These are phyloP conservation scores for Magnolia changhungtana DNA, from an alignment of 164 flowering plant species.

Conservation along the genomic window DNA sequence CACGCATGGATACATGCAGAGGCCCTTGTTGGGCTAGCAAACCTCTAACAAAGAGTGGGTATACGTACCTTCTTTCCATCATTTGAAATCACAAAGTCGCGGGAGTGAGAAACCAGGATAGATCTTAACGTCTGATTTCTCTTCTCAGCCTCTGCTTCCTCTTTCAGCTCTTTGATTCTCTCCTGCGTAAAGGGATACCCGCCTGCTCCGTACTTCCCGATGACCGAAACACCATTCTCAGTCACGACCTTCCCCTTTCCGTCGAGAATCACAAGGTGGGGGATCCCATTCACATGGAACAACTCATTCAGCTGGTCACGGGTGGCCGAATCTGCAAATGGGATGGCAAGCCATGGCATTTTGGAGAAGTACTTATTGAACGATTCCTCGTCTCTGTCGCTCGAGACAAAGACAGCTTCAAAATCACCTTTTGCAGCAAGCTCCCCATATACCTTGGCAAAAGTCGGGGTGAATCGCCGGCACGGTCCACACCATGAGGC, in stretches of 20 bases:
- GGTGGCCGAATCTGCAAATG: slow-evolving; percentile 54
- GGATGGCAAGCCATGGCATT: slow-evolving; percentile 88
- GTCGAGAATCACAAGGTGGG: slow-evolving; percentile 56
- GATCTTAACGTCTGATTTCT: slow-evolving; percentile 51
- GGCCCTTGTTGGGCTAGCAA: too few species aligned
- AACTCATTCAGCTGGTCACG: slow-evolving; percentile 30
- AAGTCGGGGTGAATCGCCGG: slow-evolving; percentile 39
- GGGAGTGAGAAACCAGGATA: slow-evolving; percentile 39
- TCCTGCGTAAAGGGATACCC: slow-evolving; percentile 56
- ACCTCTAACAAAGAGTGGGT: not conserved
- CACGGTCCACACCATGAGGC: slow-evolving; percentile 73
- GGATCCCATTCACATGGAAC: slow-evolving; percentile 53
- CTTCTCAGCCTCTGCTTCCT: slow-evolving; percentile 49
- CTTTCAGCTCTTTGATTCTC: slow-evolving; percentile 39
- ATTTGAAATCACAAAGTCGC: slow-evolving; percentile 44
- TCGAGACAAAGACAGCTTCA: slow-evolving; percentile 54
- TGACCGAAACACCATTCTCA: slow-evolving; percentile 22
- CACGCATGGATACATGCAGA: too few species aligned
- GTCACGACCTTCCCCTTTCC: slow-evolving; percentile 41
- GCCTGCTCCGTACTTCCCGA: slow-evolving; percentile 49
- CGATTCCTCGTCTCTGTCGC: slow-evolving; percentile 49
- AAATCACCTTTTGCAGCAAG: slow-evolving; percentile 39
- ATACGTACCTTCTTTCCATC: slow-evolving; percentile 39
- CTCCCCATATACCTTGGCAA: slow-evolving; percentile 45
- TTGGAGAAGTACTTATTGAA: slow-evolving; percentile 53